Evolutionary conservation across 768 basidiomycete species (phyloP).

Genomic region (Naganishia vishniacii): DNA sequence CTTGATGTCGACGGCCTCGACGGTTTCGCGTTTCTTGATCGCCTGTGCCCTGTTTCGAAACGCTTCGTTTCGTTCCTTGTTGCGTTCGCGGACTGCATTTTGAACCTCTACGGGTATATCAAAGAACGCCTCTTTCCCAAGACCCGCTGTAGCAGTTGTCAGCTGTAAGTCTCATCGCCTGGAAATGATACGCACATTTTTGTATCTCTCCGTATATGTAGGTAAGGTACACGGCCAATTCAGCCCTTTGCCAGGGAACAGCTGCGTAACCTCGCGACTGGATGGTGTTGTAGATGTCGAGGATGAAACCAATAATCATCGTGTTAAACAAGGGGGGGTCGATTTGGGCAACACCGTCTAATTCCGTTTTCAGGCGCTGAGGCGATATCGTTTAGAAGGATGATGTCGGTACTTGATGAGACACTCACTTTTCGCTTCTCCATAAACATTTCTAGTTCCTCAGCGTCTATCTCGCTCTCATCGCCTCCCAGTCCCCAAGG

Average conservation of each 20-base stretch:
- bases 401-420: not conserved
- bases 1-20: constrained; percentile 3
- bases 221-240: constrained; percentile 85
- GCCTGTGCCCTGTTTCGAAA: constrained; percentile 11
- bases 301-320: constrained; percentile 65
- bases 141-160: constrained; percentile 57
- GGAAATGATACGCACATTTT: constrained; percentile 59
- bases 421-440: constrained; percentile 68
- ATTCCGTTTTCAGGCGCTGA: constrained; percentile 75
- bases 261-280: constrained; percentile 54
- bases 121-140: constrained; percentile 81
- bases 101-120: constrained; percentile 63
- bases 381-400: not conserved
- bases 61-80: constrained; percentile 66
- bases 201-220: constrained; percentile 85
- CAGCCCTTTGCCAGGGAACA: constrained; percentile 85
- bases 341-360: constrained; percentile 79
- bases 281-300: constrained; percentile 69
- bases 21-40: constrained; percentile 13
- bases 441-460: constrained; percentile 75
- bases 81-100: constrained; percentile 57
- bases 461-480: constrained; percentile 57
- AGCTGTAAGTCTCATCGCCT: constrained; percentile 3
- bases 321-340: constrained; percentile 79
- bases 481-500: constrained; percentile 56